These are phyloP conservation scores for Pseudogymnoascus sp. DNA, from an alignment of 2,329 filamentous ascomycete species.

Conservation along the genomic window DNA sequence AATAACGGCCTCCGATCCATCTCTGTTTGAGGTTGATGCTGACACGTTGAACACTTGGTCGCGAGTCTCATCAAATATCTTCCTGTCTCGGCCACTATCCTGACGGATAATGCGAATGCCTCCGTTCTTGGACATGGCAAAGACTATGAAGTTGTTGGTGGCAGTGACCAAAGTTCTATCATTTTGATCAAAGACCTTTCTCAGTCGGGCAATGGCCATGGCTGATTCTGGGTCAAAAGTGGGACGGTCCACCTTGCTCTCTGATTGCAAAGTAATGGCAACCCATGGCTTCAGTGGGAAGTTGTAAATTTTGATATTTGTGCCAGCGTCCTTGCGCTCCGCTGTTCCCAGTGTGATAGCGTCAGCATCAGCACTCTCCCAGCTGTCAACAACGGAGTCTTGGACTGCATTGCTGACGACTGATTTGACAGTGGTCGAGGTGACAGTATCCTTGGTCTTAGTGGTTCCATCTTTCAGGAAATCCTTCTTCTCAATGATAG, in stretches of 20 bases:
- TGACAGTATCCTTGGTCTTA: slow-evolving; percentile 41
- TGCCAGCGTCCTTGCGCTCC: slow-evolving; percentile 57
- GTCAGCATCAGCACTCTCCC: slow-evolving; percentile 78
- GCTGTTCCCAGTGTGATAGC: slow-evolving; percentile 43
- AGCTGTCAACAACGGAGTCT: slow-evolving; percentile 66
- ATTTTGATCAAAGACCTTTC: slow-evolving; percentile 97
- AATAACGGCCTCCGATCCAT: slow-evolving; percentile 71
- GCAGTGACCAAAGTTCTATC: slow-evolving; percentile 89
- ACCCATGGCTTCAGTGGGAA: slow-evolving; percentile 95
- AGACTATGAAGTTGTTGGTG: slow-evolving; percentile 84
- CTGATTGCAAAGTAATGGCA: slow-evolving; percentile 66
- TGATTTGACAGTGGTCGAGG: slow-evolving; percentile 41
- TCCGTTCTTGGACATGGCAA: slow-evolving; percentile 87
- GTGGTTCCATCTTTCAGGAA: slow-evolving; percentile 46
- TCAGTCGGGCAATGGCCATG: slow-evolving; percentile 87
- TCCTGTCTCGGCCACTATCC: slow-evolving; percentile 83
- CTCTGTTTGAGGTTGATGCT: slow-evolving; percentile 61
- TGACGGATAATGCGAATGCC: slow-evolving; percentile 91
- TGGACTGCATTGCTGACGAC: slow-evolving; percentile 48
- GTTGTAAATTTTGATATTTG: slow-evolving; percentile 75
- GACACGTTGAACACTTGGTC: slow-evolving; percentile 94
- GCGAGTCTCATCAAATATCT: slow-evolving; percentile 82
- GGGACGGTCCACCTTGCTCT: slow-evolving; percentile 47
- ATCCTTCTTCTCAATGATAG: slow-evolving; percentile 41
- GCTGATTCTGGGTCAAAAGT: slow-evolving; percentile 62